Evolutionary conservation across 257 asterid genomes (phyloP).

Genomic region (Nicotiana attenuata): DNA sequence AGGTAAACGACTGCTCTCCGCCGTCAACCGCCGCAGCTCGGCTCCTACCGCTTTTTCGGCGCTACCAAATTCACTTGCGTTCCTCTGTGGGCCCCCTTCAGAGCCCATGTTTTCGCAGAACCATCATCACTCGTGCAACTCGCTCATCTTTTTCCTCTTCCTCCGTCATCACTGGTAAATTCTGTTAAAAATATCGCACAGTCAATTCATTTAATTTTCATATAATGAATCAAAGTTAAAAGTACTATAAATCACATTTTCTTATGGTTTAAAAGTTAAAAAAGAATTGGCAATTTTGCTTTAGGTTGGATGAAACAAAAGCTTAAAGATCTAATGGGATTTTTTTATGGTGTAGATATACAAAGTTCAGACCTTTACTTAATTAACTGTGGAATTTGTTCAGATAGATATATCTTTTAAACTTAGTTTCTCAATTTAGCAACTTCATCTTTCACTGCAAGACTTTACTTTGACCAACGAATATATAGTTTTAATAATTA

Average conservation of each 20-base stretch:
- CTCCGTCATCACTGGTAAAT: constrained; percentile 20
- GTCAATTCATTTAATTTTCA: not conserved
- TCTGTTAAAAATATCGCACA: too few relatives aligned
- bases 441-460: not conserved
- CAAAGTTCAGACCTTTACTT: not conserved
- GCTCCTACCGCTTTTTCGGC: constrained; percentile 16
- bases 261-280: too few relatives aligned
- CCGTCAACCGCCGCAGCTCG: constrained; percentile 12
- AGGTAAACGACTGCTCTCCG: constrained; percentile 18
- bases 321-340: not conserved
- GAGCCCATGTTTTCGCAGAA: not conserved
- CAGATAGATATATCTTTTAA: not conserved
- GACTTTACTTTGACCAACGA: not conserved
- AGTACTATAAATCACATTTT: not conserved
- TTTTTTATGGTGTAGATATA: not conserved
- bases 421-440: not conserved
- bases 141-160: constrained; percentile 5
- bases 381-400: not conserved
- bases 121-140: constrained; percentile 9
- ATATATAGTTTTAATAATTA: not conserved
- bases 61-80: not conserved
- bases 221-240: not conserved
- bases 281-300: not conserved
- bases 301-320: not conserved
- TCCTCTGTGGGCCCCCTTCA: constrained; percentile 4